Percentiles rank a stretch among this genome's conserved stretches.
Conservation (phyloP, 2,329 filamentous ascomycete genomes). For the Hypoxylon sp. region DNA sequence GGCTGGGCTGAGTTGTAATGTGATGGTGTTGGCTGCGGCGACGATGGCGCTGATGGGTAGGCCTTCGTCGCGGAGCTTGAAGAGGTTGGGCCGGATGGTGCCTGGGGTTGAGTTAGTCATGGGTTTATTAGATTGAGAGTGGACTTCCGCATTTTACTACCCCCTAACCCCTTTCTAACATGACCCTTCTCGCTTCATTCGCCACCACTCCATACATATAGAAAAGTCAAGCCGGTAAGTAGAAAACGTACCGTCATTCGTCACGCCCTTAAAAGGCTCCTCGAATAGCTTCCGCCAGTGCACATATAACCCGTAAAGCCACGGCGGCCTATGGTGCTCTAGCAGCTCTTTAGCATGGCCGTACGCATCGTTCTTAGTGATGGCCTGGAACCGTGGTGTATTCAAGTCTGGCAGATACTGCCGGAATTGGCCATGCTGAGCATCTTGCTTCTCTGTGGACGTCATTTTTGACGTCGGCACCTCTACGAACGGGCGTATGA, state of each 20-base stretch:
- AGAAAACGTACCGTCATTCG: slow-evolving; percentile 69
- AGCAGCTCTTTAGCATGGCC: slow-evolving; percentile 73
- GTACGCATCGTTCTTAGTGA: slow-evolving; percentile 72
- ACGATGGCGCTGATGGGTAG: slow-evolving; percentile 71
- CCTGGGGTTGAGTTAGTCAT: slow-evolving; percentile 54
- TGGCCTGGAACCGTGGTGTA: slow-evolving; percentile 71
- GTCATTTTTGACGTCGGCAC: slow-evolving; percentile 28
- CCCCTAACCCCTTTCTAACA: background rate
- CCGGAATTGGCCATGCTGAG: slow-evolving; percentile 59
- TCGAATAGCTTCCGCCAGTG: slow-evolving; percentile 71
- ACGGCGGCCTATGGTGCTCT: slow-evolving; percentile 71
- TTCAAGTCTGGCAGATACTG: slow-evolving; percentile 73
- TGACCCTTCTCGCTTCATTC: background rate
- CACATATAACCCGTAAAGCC: slow-evolving; percentile 72
- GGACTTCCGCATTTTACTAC: no score
- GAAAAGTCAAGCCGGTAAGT: background rate
- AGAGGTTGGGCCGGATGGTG: slow-evolving; percentile 66
- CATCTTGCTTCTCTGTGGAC: slow-evolving; percentile 30
- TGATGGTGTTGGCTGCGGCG: slow-evolving; percentile 60
- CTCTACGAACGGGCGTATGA: background rate
- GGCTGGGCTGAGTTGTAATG: slow-evolving; percentile 61
- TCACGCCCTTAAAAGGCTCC: slow-evolving; percentile 79
- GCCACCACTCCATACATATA: background rate
- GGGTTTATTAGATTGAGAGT: no score
- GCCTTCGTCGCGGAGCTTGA: slow-evolving; percentile 72